Evolutionary conservation across 495 filamentous ascomycete genomes (phyloP), one percentile per base, ranked within the genome.

Genomic region (Echria macrotheca): DNA sequence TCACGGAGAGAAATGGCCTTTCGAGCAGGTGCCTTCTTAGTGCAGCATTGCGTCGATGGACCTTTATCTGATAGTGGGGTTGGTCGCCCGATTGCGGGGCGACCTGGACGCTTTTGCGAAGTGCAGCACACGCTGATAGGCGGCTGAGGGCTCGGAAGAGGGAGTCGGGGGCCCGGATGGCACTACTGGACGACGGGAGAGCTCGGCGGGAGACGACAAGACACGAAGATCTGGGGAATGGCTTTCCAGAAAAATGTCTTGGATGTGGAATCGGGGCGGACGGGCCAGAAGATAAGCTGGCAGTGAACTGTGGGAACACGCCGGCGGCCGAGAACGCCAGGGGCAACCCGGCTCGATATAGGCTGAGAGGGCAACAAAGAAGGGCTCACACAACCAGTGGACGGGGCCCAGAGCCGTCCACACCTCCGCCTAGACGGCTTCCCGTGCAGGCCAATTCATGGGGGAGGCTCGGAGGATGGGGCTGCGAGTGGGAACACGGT

Each of bases 61-160:
- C 45, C 57, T 55, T 63, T 65, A 65, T 65, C 60, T 63, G 57
- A 63, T 60, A 60, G 62, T 60, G 62, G 62, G 62, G 62, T 60
- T 58, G 50, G 22, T 52, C 39, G 15, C 18, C 35, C 38, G 38
- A 41, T 41, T 41, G 38, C 38, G 38, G 38, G 38, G 38, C 38
- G 38, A 41, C 42, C 29, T 23, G 9, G 19, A n/a, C n/a, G 38
- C 18, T 41, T 22, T 21, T 41, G 15, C 11, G 38, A 5, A 12
- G 22, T 15, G 4, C 18, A 41, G 38, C 12, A 39, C 32, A 39
- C 18, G 11, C n/a, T n/a, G 48, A 44, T 44, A 50, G 47, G 38
- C 17, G 24, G n/a, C 18, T 21, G 38, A 41, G 24, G 38, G 38
- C 14, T 24, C 38, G 19, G 17, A 18, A 18, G n/a, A 37, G 21